These are phyloP conservation scores for Trypanosoma brucei DNA, from an alignment of 208 protist species.

Conservation along the genomic window DNA sequence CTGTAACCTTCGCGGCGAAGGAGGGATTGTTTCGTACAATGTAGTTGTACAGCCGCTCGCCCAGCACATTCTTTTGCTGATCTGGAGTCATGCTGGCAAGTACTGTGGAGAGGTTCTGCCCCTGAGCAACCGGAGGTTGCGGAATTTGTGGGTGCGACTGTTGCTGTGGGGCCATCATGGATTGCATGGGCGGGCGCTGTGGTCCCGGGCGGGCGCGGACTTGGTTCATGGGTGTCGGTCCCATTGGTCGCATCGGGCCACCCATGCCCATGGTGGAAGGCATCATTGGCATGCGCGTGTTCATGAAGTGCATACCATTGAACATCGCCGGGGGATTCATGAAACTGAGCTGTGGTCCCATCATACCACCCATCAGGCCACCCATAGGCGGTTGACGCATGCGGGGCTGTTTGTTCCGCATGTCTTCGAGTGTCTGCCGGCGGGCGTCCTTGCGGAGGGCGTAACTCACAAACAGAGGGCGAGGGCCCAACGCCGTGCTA, in stretches of 20 bases:
- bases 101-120: slow-evolving; percentile 63
- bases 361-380: slow-evolving; percentile 51
- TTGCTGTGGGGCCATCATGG: slow-evolving; percentile 49
- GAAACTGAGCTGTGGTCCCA: slow-evolving; percentile 41
- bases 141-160: slow-evolving; percentile 16
- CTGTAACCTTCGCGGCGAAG: slow-evolving; percentile 97
- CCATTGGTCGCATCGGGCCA: slow-evolving; percentile 74
- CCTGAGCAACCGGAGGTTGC: slow-evolving; percentile 26
- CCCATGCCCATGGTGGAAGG: slow-evolving; percentile 37
- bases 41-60: slow-evolving; percentile 95
- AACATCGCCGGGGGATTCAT: slow-evolving; percentile 54
- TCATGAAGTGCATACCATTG: slow-evolving; percentile 73
- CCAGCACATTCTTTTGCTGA: slow-evolving; percentile 94
- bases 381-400: slow-evolving; percentile 59
- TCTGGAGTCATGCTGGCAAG: slow-evolving; percentile 69
- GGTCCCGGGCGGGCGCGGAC: slow-evolving; percentile 23
- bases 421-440: slow-evolving; percentile 91
- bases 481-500: slow-evolving; percentile 91
- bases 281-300: slow-evolving; percentile 75
- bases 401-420: slow-evolving; percentile 72
- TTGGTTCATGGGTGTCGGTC: slow-evolving; percentile 38
- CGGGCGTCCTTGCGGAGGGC: slow-evolving; percentile 96
- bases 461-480: slow-evolving; percentile 97
- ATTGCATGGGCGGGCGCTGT: slow-evolving; percentile 64
- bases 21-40: slow-evolving; percentile 86